These are phyloP conservation scores for Priceomyces melissophilus DNA, from an alignment of 805 yeast species.

Conservation along the genomic window DNA sequence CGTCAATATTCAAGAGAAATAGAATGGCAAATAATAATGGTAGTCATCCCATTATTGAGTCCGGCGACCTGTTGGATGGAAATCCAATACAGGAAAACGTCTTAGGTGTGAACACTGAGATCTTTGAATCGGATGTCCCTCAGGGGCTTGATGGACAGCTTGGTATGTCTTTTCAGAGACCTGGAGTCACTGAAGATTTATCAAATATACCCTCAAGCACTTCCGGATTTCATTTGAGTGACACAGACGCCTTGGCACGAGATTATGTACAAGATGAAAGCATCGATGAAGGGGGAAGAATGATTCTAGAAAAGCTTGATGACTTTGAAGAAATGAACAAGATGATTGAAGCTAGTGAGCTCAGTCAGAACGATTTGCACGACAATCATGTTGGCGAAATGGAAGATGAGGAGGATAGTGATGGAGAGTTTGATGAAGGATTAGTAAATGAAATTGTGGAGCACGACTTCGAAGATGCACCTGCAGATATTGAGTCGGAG, in stretches of 20 bases:
- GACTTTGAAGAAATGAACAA: constrained; percentile 55
- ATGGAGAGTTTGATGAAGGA: constrained; percentile 33
- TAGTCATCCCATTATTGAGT: too few species aligned
- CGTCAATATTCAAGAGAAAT: too few species aligned
- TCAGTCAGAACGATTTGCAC: constrained; percentile 1
- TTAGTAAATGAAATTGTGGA: constrained; percentile 45
- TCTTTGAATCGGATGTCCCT: too few species aligned
- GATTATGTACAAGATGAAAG: constrained; percentile 59
- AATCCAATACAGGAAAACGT: too few species aligned
- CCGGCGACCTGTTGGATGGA: too few species aligned
- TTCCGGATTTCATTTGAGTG: not conserved
- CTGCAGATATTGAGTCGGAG: constrained; percentile 14
- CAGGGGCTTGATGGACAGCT: too few species aligned
- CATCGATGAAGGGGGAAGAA: constrained; percentile 60
- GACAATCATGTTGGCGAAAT: constrained; percentile 7
- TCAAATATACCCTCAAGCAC: too few species aligned
- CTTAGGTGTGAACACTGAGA: too few species aligned
- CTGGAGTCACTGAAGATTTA: too few species aligned
- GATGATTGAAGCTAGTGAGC: constrained; percentile 34
- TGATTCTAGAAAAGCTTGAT: constrained; percentile 48
- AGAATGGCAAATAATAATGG: too few species aligned
- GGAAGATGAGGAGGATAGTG: constrained; percentile 27
- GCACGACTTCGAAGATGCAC: constrained; percentile 17
- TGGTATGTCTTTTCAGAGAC: too few species aligned
- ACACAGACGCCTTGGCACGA: constrained; percentile 28